Conservation (phyloP, 2,329 filamentous ascomycete genomes). For the Colletotrichum tamarilloi region DNA sequence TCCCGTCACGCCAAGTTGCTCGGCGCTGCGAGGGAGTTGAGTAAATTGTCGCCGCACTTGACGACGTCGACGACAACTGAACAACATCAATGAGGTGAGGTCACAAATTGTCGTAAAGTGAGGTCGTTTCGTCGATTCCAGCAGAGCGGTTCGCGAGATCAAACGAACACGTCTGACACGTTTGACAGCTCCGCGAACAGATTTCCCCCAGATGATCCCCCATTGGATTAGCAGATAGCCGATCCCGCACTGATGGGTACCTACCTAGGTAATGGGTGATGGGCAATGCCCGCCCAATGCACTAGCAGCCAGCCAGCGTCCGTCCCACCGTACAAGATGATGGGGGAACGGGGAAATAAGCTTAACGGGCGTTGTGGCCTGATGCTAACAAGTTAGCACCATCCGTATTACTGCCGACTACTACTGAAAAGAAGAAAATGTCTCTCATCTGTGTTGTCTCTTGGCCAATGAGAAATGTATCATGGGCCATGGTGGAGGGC, state of each 20-base stretch:
- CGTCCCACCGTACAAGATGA: conserved; percentile 24
- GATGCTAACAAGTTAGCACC: conserved; percentile 7
- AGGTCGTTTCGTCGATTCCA: conserved; percentile 9
- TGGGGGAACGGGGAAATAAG: conserved; percentile 22
- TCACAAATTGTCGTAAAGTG: neutral
- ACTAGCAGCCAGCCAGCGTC: neutral
- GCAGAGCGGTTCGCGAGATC: conserved; percentile 16
- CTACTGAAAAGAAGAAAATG: neutral
- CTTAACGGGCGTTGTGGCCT: conserved; percentile 25
- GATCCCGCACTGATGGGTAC: neutral
- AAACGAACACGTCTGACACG: conserved; percentile 29
- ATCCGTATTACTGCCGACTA: neutral
- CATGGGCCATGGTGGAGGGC: neutral
- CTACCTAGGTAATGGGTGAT: too few relatives aligned
- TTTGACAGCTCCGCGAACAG: conserved; percentile 5
- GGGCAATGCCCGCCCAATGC: neutral
- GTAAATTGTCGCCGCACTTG: conserved; percentile 28
- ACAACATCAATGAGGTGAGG: neutral
- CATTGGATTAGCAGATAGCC: neutral
- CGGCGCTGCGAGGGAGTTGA: conserved; percentile 29
- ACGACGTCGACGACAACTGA: conserved; percentile 8
- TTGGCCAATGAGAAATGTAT: conserved; percentile 19
- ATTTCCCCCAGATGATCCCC: neutral
- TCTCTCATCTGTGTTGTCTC: neutral
- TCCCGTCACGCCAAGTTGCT: conserved; percentile 34